Conservation (phyloP, 2,329 filamentous ascomycete genomes). For the Botrytis deweyae region DNA sequence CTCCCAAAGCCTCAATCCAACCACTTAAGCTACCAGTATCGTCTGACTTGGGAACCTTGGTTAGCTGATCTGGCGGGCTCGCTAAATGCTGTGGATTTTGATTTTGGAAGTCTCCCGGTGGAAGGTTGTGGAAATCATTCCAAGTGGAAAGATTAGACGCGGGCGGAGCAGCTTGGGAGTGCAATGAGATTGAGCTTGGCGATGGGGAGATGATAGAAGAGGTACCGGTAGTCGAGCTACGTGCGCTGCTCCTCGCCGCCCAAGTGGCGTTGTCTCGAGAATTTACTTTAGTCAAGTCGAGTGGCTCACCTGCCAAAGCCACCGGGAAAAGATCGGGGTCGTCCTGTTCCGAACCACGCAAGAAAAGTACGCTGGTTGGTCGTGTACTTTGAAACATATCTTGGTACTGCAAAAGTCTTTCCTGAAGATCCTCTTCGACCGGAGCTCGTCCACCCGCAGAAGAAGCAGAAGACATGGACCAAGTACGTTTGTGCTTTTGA, state of each 20-base stretch:
- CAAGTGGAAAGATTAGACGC: constrained; percentile 48
- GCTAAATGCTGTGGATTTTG: constrained; percentile 45
- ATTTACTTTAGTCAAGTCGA: constrained; percentile 56
- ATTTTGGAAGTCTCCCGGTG: constrained; percentile 47
- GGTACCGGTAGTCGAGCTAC: constrained; percentile 56
- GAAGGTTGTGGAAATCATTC: constrained; percentile 56
- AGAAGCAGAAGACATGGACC: constrained; percentile 85
- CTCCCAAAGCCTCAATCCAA: constrained; percentile 88
- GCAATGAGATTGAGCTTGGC: constrained; percentile 63
- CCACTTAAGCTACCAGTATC: constrained; percentile 67
- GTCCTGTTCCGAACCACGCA: constrained; percentile 74
- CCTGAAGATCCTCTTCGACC: constrained; percentile 72
- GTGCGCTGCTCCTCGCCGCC: constrained; percentile 51
- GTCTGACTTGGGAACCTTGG: constrained; percentile 57
- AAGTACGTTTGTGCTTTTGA: constrained; percentile 87
- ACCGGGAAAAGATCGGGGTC: constrained; percentile 80
- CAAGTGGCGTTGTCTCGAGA: constrained; percentile 38
- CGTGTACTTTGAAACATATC: constrained; percentile 88
- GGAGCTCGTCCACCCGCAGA: constrained; percentile 57
- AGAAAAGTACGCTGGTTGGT: constrained; percentile 73
- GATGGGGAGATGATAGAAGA: constrained; percentile 66
- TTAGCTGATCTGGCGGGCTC: constrained; percentile 51
- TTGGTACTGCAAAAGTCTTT: constrained; percentile 71
- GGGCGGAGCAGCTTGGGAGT: constrained; percentile 48
- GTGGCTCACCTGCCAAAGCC: constrained; percentile 64